A percentile compares a stretch with the other conserved stretches of the same genome.
phyloP scores from a whole-genome alignment of 2,329 filamentous ascomycete species.

The Clathrospora elynae region DNA sequence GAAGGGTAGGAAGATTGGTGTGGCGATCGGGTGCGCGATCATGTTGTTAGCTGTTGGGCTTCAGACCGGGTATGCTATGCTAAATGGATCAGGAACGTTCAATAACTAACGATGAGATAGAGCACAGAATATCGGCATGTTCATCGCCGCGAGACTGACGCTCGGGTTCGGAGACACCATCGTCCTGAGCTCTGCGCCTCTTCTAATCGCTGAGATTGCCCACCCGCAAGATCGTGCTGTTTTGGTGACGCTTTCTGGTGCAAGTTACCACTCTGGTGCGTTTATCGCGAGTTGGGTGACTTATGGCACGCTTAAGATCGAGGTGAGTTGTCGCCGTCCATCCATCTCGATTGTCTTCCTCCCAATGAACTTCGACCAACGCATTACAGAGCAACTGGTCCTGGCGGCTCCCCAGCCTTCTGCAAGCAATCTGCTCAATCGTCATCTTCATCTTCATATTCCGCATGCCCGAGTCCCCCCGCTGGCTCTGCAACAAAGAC shows the following conservation, averaged over 20 bases:
- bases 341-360: neutral
- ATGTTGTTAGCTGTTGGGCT: conserved; percentile 36
- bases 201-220: conserved; percentile 53
- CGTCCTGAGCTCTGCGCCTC: conserved; percentile 30
- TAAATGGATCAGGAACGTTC: too few species aligned
- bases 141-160: conserved; percentile 35
- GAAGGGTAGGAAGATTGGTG: conserved; percentile 29
- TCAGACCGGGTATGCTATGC: too few species aligned
- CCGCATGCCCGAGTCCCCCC: conserved; percentile 61
- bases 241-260: conserved; percentile 37
- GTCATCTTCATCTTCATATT: conserved; percentile 47
- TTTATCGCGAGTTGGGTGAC: conserved; percentile 41
- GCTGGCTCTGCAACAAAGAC: conserved; percentile 63
- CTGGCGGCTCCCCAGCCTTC: conserved; percentile 55
- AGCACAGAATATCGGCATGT: conserved; percentile 37
- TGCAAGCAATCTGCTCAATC: conserved; percentile 55
- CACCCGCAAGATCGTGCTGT: conserved; percentile 43
- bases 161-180: conserved; percentile 36
- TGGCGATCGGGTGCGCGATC: conserved; percentile 35
- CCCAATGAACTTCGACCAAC: neutral
- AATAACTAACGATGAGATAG: too few species aligned
- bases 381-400: conserved; percentile 53
- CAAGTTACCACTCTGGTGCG: conserved; percentile 48
- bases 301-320: conserved; percentile 17
- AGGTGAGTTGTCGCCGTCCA: neutral